Percentiles rank a stretch among this genome's conserved stretches.
Evolutionary conservation across 2,329 filamentous ascomycete genomes (phyloP).

Genomic region (Orbilia javanica): DNA sequence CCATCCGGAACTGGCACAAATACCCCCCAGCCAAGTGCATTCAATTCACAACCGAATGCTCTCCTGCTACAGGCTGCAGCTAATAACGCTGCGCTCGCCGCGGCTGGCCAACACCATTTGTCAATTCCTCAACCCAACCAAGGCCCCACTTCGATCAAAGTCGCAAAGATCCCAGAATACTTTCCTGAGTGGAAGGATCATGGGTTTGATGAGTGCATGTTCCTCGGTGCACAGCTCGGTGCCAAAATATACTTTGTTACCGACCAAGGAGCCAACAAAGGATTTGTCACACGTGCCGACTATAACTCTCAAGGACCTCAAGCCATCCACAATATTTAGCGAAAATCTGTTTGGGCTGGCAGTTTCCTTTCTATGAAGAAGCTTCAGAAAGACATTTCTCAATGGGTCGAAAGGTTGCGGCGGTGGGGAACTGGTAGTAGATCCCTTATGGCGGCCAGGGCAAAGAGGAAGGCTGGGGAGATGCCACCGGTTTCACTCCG

Average conservation of each 20-base stretch:
- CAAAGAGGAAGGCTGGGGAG: constrained; percentile 4
- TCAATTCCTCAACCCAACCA: constrained; percentile 74
- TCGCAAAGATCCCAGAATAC: constrained; percentile 82
- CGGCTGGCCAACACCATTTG: constrained; percentile 65
- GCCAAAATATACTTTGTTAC: constrained; percentile 80
- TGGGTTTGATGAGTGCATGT: constrained; percentile 82
- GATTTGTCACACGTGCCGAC: constrained; percentile 76
- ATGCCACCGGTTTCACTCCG: background rate
- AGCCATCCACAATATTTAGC: constrained; percentile 71
- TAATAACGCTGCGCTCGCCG: constrained; percentile 70
- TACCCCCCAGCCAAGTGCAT: constrained; percentile 77
- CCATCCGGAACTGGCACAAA: constrained; percentile 90
- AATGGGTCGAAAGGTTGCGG: background rate
- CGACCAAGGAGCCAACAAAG: constrained; percentile 76
- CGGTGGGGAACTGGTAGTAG: no score
- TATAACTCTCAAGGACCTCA: constrained; percentile 77
- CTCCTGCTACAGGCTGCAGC: constrained; percentile 92
- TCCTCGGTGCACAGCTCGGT: constrained; percentile 88
- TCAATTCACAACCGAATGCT: constrained; percentile 79
- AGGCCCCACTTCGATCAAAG: constrained; percentile 86
- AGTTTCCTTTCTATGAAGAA: background rate
- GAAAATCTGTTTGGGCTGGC: background rate
- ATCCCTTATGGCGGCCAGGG: background rate
- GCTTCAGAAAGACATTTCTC: background rate
- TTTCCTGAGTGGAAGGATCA: constrained; percentile 91